These are phyloP conservation scores for Triticum timopheevii DNA, from an alignment of 176 grass and related monocot genomes.

Conservation along the genomic window DNA sequence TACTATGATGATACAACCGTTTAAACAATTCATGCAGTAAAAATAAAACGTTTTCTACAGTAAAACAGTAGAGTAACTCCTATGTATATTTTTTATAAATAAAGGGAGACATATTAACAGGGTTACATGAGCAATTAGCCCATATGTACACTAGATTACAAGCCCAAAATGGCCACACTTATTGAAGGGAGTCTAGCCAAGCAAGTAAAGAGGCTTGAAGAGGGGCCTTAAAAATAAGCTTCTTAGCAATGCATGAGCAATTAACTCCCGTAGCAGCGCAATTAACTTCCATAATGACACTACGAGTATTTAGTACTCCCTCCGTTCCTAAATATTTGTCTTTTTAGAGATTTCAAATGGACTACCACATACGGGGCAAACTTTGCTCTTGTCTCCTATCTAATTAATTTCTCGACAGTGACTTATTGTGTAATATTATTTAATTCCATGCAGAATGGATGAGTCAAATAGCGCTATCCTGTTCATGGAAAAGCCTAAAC, in stretches of 20 bases:
- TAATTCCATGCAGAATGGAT: constrained; percentile 57
- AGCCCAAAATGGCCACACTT: too few species aligned
- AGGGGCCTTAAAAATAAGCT: too few species aligned
- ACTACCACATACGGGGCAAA: background rate
- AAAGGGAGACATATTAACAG: background rate
- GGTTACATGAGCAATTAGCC: too few species aligned
- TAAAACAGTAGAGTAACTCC: background rate
- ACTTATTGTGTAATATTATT: constrained; percentile 14
- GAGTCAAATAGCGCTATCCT: constrained; percentile 49
- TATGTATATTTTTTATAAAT: background rate
- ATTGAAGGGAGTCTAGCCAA: too few species aligned
- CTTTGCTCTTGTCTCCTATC: constrained; percentile 7
- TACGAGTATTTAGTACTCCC: too few species aligned
- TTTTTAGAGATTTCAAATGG: too few species aligned
- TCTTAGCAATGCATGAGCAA: too few species aligned
- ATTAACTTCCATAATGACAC: too few species aligned
- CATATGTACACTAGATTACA: too few species aligned
- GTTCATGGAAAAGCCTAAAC: constrained; percentile 79
- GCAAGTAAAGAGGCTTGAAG: too few species aligned
- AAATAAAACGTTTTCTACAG: background rate
- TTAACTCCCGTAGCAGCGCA: too few species aligned
- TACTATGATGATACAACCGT: background rate
- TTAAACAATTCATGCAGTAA: background rate
- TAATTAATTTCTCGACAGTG: background rate
- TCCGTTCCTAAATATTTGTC: too few species aligned